phyloP scores from a whole-genome alignment of 148 eudicot species.

The Vaccinium vitisidaea region DNA sequence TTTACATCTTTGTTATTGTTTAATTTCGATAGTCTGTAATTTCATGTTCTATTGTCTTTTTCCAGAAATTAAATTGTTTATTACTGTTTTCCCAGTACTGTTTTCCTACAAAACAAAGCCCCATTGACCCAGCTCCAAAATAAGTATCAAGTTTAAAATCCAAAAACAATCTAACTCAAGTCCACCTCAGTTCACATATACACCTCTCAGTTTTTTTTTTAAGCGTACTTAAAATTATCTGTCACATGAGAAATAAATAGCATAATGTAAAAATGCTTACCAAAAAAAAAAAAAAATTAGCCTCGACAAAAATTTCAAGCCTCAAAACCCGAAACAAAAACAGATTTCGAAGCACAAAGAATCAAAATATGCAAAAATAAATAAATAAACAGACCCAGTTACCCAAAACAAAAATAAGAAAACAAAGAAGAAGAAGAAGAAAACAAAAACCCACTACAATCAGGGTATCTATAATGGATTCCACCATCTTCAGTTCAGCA shows the following conservation, averaged over 20 bases:
- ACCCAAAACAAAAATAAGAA: too few relatives aligned
- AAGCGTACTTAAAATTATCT: neutral
- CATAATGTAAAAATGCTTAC: neutral
- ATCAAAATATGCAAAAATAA: neutral
- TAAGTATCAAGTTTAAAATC: neutral
- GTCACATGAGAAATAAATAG: neutral
- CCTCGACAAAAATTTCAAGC: neutral
- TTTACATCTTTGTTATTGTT: too few relatives aligned
- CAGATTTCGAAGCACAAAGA: neutral
- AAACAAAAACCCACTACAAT: too few relatives aligned
- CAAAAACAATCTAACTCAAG: neutral
- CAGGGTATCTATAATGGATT: too few relatives aligned
- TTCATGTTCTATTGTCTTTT: too few relatives aligned
- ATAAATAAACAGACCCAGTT: neutral
- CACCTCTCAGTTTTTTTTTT: neutral
- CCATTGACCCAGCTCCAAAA: neutral
- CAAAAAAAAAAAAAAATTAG: neutral
- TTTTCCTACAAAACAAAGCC: neutral
- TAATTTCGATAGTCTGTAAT: too few relatives aligned
- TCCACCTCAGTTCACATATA: neutral
- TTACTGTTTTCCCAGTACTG: too few relatives aligned
- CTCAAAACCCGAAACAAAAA: neutral
- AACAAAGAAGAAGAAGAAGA: too few relatives aligned
- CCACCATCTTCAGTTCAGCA: too few relatives aligned
- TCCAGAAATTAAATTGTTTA: too few relatives aligned